phyloP scores from a whole-genome alignment of 345 rosid genomes.

The Sonneratia caseolaris region DNA sequence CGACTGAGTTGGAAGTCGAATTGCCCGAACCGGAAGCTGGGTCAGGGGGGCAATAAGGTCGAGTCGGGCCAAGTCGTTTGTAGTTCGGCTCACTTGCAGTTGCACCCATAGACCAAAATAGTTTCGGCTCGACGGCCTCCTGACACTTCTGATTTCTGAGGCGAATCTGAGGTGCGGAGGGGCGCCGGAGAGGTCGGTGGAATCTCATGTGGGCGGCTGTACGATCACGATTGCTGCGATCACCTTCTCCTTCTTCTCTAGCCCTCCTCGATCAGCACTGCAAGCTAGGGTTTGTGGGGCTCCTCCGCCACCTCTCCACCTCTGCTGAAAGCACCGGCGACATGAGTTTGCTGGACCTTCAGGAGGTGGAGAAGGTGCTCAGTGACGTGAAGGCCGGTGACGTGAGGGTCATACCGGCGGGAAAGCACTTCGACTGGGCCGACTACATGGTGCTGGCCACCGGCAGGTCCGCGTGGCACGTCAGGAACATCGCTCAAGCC shows the following conservation, averaged over 20 bases:
- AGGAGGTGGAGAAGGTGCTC: slow-evolving; percentile 70
- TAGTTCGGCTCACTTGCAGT: too few relatives aligned
- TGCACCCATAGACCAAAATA: too few relatives aligned
- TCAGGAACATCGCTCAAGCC: slow-evolving; percentile 80
- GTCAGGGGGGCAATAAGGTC: too few relatives aligned
- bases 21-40: too few relatives aligned
- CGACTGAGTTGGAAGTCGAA: too few relatives aligned
- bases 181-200: not conserved
- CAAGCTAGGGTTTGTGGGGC: slow-evolving; percentile 22
- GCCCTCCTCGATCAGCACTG: slow-evolving; percentile 14
- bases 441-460: slow-evolving; percentile 78
- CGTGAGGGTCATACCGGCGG: slow-evolving; percentile 56
- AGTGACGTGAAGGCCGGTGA: slow-evolving; percentile 69
- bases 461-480: slow-evolving; percentile 86
- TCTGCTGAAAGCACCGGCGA: slow-evolving; percentile 7
- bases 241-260: slow-evolving; percentile 2
- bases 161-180: not conserved
- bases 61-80: too few relatives aligned
- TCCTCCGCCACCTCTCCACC: slow-evolving; percentile 11
- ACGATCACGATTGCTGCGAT: slow-evolving; percentile 18
- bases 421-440: slow-evolving; percentile 48
- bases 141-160: too few relatives aligned
- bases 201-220: slow-evolving; percentile 33
- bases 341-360: slow-evolving; percentile 33
- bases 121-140: too few relatives aligned